These are phyloP conservation scores for Podaxis sp. DNA, from an alignment of 768 basidiomycete species.

Conservation along the genomic window DNA sequence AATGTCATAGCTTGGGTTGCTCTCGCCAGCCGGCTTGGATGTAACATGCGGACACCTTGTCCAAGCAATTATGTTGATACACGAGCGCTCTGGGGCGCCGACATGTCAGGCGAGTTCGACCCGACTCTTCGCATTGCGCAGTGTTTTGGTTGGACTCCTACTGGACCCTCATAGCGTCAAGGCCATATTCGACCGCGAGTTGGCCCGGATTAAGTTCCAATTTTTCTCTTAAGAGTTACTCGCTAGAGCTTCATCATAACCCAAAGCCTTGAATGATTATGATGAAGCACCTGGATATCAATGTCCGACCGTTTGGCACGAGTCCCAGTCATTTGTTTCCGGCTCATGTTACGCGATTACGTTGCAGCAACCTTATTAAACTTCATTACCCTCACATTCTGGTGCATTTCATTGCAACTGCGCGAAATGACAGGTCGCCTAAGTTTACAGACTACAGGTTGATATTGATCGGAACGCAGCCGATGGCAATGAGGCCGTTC, in stretches of 20 bases:
- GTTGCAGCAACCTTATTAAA: neutral
- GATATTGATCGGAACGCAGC: slow-evolving; percentile 34
- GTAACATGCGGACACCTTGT: too few species aligned
- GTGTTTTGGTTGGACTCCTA: too few species aligned
- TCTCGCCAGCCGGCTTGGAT: too few species aligned
- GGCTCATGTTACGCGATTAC: neutral
- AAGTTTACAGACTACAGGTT: slow-evolving; percentile 14
- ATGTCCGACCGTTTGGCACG: neutral
- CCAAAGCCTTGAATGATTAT: neutral
- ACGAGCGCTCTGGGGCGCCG: too few species aligned
- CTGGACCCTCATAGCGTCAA: too few species aligned
- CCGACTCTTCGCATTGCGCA: too few species aligned
- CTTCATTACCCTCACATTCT: neutral
- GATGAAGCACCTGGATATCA: neutral
- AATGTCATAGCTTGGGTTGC: too few species aligned
- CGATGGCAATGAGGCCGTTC: slow-evolving; percentile 32
- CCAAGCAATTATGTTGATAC: too few species aligned
- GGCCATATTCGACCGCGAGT: too few species aligned
- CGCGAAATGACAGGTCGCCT: neutral
- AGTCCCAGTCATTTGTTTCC: neutral
- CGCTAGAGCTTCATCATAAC: neutral
- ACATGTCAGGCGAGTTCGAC: too few species aligned
- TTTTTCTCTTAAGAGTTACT: neutral
- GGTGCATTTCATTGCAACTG: neutral
- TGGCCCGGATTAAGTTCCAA: too few species aligned